Evolutionary conservation across 805 yeast genomes (phyloP).

Genomic region (Wickerhamomyces strasburgensis): DNA sequence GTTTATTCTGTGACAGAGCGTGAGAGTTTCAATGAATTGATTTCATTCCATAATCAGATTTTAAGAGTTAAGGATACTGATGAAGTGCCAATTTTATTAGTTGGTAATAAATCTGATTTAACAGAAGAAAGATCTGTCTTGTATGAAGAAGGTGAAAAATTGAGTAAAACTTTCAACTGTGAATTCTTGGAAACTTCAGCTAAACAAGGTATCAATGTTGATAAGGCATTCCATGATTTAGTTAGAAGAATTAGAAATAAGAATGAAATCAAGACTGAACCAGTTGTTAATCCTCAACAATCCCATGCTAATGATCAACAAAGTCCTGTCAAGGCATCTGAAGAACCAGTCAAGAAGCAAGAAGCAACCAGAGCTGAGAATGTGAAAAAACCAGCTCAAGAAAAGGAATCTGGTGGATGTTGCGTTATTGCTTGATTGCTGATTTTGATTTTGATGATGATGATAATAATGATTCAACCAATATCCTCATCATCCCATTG

Average conservation of each 20-base stretch:
- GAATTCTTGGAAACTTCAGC: slow-evolving; percentile 91
- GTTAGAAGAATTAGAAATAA: slow-evolving; percentile 48
- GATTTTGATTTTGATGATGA: background rate
- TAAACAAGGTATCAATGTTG: slow-evolving; percentile 85
- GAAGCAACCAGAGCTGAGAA: slow-evolving; percentile 9
- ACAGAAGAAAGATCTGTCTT: slow-evolving; percentile 73
- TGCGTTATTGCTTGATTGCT: slow-evolving; percentile 25
- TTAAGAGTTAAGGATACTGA: slow-evolving; percentile 72
- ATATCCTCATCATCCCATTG: too few species aligned
- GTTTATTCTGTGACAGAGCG: slow-evolving; percentile 87
- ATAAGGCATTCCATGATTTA: slow-evolving; percentile 70
- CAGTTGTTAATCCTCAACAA: background rate
- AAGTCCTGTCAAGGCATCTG: slow-evolving; percentile 1
- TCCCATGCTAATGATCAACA: background rate
- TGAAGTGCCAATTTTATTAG: slow-evolving; percentile 72
- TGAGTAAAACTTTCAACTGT: slow-evolving; percentile 62
- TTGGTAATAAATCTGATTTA: slow-evolving; percentile 75
- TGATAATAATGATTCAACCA: too few species aligned
- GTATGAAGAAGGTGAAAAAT: slow-evolving; percentile 53
- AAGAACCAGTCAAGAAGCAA: slow-evolving; percentile 1
- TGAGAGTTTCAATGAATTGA: slow-evolving; percentile 78
- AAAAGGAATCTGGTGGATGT: slow-evolving; percentile 30
- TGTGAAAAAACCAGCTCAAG: slow-evolving; percentile 3
- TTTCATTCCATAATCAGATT: slow-evolving; percentile 75
- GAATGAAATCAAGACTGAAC: slow-evolving; percentile 7